phyloP scores from a whole-genome alignment of 2,329 filamentous ascomycete species.

The Arthrobotrys iridis region DNA sequence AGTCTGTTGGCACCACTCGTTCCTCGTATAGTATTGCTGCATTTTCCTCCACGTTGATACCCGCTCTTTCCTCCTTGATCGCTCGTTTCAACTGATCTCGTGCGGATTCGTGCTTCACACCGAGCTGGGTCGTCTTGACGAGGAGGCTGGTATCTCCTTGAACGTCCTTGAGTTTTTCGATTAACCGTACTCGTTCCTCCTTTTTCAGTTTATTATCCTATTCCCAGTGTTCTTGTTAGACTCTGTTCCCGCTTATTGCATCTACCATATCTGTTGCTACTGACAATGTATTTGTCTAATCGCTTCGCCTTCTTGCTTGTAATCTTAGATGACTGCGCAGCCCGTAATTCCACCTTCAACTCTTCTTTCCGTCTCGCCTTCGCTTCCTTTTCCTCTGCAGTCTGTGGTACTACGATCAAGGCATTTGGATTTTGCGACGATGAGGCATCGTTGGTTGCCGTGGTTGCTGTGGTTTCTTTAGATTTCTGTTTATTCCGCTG shows the following conservation, averaged over 20 bases:
- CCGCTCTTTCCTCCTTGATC: constrained; percentile 72
- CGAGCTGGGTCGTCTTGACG: constrained; percentile 79
- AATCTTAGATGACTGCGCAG: constrained; percentile 67
- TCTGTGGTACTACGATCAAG: constrained; percentile 38
- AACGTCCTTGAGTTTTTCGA: constrained; percentile 81
- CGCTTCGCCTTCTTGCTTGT: constrained; percentile 74
- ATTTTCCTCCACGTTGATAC: constrained; percentile 64
- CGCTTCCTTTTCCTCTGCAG: constrained; percentile 45
- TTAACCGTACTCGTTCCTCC: constrained; percentile 85
- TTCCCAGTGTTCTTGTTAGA: constrained; percentile 6
- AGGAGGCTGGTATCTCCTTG: constrained; percentile 85
- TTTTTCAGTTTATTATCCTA: constrained; percentile 90
- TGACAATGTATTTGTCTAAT: constrained; percentile 74
- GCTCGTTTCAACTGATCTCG: constrained; percentile 73
- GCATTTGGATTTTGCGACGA: constrained; percentile 47
- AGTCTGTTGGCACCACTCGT: constrained; percentile 46
- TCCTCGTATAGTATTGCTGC: constrained; percentile 68
- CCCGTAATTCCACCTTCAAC: constrained; percentile 67
- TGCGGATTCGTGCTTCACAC: constrained; percentile 76
- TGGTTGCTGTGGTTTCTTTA: constrained; percentile 9
- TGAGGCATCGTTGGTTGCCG: constrained; percentile 20
- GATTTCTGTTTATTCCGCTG: constrained; percentile 49
- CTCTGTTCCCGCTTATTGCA: constrained; percentile 1
- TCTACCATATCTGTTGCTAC: constrained; percentile 31
- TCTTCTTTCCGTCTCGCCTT: constrained; percentile 45